Base-by-base conservation (phyloP, 805 yeast species). In the Blastobotrys chiropterorum region DNA sequence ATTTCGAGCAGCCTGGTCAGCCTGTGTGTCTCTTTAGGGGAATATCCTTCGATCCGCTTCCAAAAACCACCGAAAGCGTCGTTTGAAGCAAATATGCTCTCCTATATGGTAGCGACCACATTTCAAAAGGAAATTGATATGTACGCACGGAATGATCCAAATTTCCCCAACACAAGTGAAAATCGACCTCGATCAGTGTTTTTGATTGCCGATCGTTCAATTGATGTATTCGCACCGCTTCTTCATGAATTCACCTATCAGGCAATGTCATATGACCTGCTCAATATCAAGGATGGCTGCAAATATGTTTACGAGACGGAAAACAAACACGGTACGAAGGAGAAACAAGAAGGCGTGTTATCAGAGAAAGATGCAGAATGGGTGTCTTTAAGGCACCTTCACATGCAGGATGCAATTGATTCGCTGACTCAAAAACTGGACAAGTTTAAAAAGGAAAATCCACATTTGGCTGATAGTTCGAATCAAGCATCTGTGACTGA, bases 201-300 rank as follows among this genome's bases (percentile, higher is more conserved):
- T 57, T 67, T 94, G 34, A 80, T 94, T 16, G 73, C 86, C 1
- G 99, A 94, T 67, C 76, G 99, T 56, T 77, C 95, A 1, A 65
- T 90, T 64, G 99, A 95, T 66, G 72, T 85, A 47, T 79, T 80
- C 60, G 86, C 94, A 4, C 96, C 97, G 0, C 65, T 94, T 46
- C 68, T 90, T 50, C 98, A 94, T 67, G 96, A 89, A 65, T 88
- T 90, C 67, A 80, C 85, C 20, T 94, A 90, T 67, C 95, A 92
- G 68, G 90, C 97, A 3, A 83, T 90, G 86, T 85, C 90, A 16
- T 84, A 85, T 71, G 99, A 92, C 66, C 68, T 85, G 30, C 78
- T 72, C 38, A 62, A 69, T n/a, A 71, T 75, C 44, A 58, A 63
- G 59, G 70, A 68, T 66, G 67, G 72, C 49, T 71, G 76, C 57